Evolutionary conservation across 257 asterid species (phyloP), one percentile per base, ranked within the genome.

Genomic region (Nicotiana paniculata): DNA sequence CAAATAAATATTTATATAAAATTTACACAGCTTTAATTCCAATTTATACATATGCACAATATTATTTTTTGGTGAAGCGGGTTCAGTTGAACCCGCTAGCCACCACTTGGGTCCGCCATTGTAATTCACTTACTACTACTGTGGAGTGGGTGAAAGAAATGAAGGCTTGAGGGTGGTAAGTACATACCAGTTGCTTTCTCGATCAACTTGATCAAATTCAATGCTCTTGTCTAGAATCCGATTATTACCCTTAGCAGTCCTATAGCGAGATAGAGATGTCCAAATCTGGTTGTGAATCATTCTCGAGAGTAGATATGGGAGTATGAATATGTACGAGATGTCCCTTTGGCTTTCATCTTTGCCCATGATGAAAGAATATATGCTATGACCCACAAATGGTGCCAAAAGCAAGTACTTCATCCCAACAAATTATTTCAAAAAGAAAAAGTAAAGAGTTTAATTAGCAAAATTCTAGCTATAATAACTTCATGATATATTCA

Each of bases 171-270:
- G 46, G 46, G 46, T 39, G 18, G 9, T 12, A 7, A 33, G 9
- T 7, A 79, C 53, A 32, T 39, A 88, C 97, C 97, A 92, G 85
- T 90, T 91, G 85, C 83, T 90, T 82, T 93, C 97, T 48, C 97
- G 86, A 83, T 93, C 97, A 4, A 93, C 97, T 51, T 93, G 97
- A 0, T 92, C 95, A 17, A 93, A 93, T 30, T 92, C 97, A 48
- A 93, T 93, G 85, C 81, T 81, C 72, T 87, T 85, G 17, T 92
- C 93, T 7, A 93, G 79, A 9, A 93, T 93, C 9, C 93, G 76
- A 82, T 81, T 90, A 65, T 13, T 88, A 51, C 97, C 95, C 70
- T 86, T 90, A 15, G 95, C 95, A 0, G 93, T 93, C 8, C 89
- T 69, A 74, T 93, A 88, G 1, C 97, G 90, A 33, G 97, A 93